phyloP scores from a whole-genome alignment of 768 basidiomycete genomes.

The Dacryopinax spathularia region DNA sequence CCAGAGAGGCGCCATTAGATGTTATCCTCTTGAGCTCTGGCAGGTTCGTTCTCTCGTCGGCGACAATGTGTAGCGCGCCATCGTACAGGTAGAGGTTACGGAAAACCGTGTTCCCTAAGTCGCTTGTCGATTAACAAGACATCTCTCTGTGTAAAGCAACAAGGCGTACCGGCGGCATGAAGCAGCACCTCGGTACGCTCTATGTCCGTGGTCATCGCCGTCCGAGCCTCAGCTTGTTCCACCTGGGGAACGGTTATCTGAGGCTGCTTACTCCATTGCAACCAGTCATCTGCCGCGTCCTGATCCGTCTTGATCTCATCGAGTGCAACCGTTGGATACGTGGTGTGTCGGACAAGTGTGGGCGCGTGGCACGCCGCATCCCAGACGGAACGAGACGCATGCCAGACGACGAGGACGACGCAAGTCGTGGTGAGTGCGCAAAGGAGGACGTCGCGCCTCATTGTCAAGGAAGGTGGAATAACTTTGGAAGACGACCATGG shows the following conservation, averaged over 20 bases:
- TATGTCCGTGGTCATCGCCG: background rate
- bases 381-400: background rate
- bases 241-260: background rate
- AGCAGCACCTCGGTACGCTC: background rate
- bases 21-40: background rate
- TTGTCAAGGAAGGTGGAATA: background rate
- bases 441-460: background rate
- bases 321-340: background rate
- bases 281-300: background rate
- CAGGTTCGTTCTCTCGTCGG: background rate
- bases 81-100: background rate
- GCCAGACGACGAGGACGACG: background rate
- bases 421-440: background rate
- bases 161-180: background rate
- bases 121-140: background rate
- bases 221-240: background rate
- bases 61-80: background rate
- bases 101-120: background rate
- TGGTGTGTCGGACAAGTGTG: background rate
- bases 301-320: background rate
- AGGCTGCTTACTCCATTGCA: background rate
- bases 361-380: background rate
- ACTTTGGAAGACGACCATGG: background rate
- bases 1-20: background rate
- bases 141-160: background rate